Conservation (phyloP, 768 basidiomycete genomes). For the Tephrocybe rancida region DNA sequence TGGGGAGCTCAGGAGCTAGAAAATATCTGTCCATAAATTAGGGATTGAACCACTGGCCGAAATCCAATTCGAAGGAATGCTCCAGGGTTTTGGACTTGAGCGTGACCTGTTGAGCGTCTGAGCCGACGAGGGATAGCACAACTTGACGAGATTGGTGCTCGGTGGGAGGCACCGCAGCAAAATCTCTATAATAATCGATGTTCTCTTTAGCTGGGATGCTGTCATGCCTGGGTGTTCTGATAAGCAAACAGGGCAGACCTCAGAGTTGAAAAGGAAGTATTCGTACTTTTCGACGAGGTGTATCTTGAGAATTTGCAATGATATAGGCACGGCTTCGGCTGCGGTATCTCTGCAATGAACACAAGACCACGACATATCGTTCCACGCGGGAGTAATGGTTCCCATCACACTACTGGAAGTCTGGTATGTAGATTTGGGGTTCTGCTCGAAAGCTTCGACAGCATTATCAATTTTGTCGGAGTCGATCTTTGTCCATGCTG, state of each 20-base stretch:
- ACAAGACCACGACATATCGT: conserved; percentile 31
- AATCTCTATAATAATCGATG: conserved; percentile 31
- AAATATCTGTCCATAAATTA: too few species aligned
- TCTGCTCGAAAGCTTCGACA: background rate
- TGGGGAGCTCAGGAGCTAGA: too few species aligned
- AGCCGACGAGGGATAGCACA: background rate
- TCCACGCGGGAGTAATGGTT: background rate
- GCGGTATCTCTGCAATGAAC: conserved; percentile 43
- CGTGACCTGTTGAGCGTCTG: background rate
- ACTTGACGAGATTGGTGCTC: background rate
- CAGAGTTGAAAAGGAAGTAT: background rate
- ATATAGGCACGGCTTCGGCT: conserved; percentile 29
- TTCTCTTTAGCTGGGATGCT: conserved; percentile 22
- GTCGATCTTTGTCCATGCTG: conserved; percentile 3
- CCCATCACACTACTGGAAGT: background rate
- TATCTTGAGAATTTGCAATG: conserved; percentile 27
- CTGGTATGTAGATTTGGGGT: conserved; percentile 1
- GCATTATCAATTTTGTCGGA: conserved; percentile 1
- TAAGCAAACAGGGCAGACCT: background rate
- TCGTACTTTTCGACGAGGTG: conserved; percentile 31
- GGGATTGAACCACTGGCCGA: too few species aligned
- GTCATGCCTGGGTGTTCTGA: conserved; percentile 19
- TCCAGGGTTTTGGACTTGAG: too few species aligned
- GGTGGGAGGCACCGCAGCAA: conserved; percentile 17
- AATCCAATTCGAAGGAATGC: too few species aligned